Percentiles rank a stretch among this genome's conserved stretches.
phyloP scores from a whole-genome alignment of 495 filamentous ascomycete genomes.

The Bacidia gigantensis region DNA sequence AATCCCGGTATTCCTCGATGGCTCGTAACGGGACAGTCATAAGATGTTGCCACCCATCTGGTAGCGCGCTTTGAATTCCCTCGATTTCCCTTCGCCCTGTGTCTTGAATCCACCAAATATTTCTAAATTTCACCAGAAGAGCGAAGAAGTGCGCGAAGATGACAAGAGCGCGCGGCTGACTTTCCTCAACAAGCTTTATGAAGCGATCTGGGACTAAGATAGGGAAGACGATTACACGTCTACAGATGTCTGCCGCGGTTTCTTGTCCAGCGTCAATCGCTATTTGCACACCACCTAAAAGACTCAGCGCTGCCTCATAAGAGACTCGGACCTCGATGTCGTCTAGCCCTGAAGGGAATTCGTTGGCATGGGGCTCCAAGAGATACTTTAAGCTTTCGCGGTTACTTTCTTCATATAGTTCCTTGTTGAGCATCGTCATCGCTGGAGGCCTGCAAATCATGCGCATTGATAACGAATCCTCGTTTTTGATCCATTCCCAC shows the following conservation, averaged over 20 bases:
- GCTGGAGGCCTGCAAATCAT: constrained; percentile 19
- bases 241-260: constrained; percentile 12
- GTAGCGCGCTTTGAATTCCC: constrained; percentile 20
- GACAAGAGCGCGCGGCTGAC: constrained; percentile 28
- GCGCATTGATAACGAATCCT: constrained; percentile 10
- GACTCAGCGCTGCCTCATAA: constrained; percentile 24
- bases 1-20: constrained; percentile 1
- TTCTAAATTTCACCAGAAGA: constrained; percentile 17
- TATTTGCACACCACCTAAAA: constrained; percentile 22
- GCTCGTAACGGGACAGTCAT: constrained; percentile 26
- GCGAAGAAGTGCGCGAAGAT: constrained; percentile 33
- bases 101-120: constrained; percentile 27
- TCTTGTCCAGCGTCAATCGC: constrained; percentile 18
- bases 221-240: constrained; percentile 26
- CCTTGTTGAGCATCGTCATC: constrained; percentile 10
- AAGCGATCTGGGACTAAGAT: constrained; percentile 21
- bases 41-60: constrained; percentile 22
- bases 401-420: constrained; percentile 15
- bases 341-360: constrained; percentile 19
- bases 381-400: constrained; percentile 18
- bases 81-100: constrained; percentile 25
- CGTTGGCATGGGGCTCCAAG: constrained; percentile 14
- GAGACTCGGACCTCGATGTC: constrained; percentile 19
- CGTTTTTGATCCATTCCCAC: constrained; percentile 13
- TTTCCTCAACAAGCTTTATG: constrained; percentile 22